Evolutionary conservation across 2,329 filamentous ascomycete genomes (phyloP).

Genomic region (Huntiella abstrusa): DNA sequence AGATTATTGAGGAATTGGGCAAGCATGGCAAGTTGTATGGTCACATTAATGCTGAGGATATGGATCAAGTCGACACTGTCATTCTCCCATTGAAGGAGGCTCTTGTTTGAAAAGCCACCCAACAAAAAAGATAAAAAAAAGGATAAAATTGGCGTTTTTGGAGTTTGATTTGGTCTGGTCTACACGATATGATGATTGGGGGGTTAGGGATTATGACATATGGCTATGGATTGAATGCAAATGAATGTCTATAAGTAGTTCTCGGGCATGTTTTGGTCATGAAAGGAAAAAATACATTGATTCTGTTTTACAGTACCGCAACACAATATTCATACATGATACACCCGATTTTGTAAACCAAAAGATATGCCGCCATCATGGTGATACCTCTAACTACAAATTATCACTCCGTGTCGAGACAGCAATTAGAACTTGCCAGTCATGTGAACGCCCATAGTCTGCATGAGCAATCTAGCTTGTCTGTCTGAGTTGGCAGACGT

Average conservation of each 20-base stretch:
- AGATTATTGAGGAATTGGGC: conserved; percentile 40
- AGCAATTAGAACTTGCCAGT: conserved; percentile 11
- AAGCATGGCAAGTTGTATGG: conserved; percentile 35
- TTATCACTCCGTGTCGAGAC: neutral
- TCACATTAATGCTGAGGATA: conserved; percentile 63
- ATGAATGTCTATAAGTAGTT: neutral
- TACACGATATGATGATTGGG: neutral
- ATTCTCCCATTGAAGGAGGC: conserved; percentile 38
- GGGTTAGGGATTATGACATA: neutral
- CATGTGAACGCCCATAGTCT: conserved; percentile 40
- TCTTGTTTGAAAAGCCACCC: neutral
- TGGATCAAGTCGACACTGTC: conserved; percentile 66
- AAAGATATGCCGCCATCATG: neutral
- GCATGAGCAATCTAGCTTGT: conserved; percentile 59
- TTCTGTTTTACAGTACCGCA: conserved; percentile 2
- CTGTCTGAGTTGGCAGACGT: conserved; percentile 72
- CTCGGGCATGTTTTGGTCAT: neutral
- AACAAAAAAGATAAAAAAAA: neutral
- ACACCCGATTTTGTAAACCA: neutral
- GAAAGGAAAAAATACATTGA: conserved; percentile 3
- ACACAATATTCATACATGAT: conserved; percentile 3
- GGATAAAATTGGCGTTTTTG: conserved; percentile 1
- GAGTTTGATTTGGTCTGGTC: neutral
- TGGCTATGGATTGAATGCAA: neutral
- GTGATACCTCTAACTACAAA: neutral